Evolutionary conservation across 129 eudicot species (phyloP).

Genomic region (Scalesia atractyloides): DNA sequence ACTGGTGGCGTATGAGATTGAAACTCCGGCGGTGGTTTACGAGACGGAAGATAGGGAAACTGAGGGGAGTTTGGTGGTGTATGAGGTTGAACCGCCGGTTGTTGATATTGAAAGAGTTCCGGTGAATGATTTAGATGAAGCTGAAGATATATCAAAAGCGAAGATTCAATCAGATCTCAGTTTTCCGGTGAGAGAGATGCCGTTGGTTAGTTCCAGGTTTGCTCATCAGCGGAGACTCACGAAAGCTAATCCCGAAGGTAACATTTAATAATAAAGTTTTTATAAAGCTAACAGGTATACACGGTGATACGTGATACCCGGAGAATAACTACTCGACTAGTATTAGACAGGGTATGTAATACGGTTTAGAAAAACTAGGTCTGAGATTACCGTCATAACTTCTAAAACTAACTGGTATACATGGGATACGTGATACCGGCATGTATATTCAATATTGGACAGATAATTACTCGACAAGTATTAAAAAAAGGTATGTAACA

Average conservation of each 20-base stretch:
- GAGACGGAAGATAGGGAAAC: conserved; percentile 13
- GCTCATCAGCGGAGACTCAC: conserved; percentile 43
- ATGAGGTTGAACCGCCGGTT: conserved; percentile 25
- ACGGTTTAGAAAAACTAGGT: too few relatives aligned
- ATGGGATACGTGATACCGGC: too few relatives aligned
- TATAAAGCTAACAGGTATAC: too few relatives aligned
- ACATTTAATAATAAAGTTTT: neutral
- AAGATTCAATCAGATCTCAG: conserved; percentile 10
- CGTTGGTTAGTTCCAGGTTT: conserved; percentile 53
- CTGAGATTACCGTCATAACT: too few relatives aligned
- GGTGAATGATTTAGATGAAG: conserved; percentile 17
- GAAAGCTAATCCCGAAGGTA: conserved; percentile 57
- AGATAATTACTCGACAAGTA: too few relatives aligned
- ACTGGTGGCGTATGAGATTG: conserved; percentile 8
- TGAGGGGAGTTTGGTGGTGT: conserved; percentile 1
- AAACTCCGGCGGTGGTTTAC: conserved; percentile 10
- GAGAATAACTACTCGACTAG: too few relatives aligned
- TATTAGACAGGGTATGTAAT: too few relatives aligned
- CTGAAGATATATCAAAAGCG: neutral
- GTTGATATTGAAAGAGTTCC: conserved; percentile 40
- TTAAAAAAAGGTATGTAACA: too few relatives aligned
- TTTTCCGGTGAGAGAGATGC: conserved; percentile 40
- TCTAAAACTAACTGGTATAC: too few relatives aligned
- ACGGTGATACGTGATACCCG: too few relatives aligned
- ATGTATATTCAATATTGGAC: too few relatives aligned